Percentiles rank a stretch among this genome's conserved stretches.
These are phyloP conservation scores for Solanum hybrid DNA, from an alignment of 305 asterid species.

Conservation along the genomic window DNA sequence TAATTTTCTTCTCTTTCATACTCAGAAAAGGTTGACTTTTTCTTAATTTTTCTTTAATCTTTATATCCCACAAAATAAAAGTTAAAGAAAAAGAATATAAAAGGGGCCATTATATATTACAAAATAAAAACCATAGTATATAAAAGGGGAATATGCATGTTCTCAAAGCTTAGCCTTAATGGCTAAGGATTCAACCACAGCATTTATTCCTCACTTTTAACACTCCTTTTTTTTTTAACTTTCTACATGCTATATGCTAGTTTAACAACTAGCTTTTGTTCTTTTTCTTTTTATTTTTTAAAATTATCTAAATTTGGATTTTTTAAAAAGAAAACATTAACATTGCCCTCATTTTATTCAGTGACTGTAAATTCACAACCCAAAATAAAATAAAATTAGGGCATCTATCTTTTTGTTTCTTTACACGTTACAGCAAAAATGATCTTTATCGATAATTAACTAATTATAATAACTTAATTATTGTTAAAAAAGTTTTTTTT, in stretches of 20 bases:
- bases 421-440: background rate
- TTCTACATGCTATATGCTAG: background rate
- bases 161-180: background rate
- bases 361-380: background rate
- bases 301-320: background rate
- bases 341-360: background rate
- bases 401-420: background rate
- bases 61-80: background rate
- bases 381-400: background rate
- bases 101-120: background rate
- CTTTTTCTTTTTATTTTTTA: background rate
- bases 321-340: background rate
- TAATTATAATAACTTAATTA: background rate
- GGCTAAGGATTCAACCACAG: constrained; percentile 1
- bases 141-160: constrained; percentile 2
- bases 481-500: background rate
- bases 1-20: background rate
- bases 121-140: background rate
- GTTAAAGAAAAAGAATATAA: background rate
- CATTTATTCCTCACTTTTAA: background rate
- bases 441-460: background rate
- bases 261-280: background rate
- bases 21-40: background rate
- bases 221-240: background rate
- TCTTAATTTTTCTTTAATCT: background rate